A percentile compares a stretch with the other conserved stretches of the same genome.
Conservation (phyloP, 2,329 filamentous ascomycete genomes). For the Berkeleyomyces basicola region DNA sequence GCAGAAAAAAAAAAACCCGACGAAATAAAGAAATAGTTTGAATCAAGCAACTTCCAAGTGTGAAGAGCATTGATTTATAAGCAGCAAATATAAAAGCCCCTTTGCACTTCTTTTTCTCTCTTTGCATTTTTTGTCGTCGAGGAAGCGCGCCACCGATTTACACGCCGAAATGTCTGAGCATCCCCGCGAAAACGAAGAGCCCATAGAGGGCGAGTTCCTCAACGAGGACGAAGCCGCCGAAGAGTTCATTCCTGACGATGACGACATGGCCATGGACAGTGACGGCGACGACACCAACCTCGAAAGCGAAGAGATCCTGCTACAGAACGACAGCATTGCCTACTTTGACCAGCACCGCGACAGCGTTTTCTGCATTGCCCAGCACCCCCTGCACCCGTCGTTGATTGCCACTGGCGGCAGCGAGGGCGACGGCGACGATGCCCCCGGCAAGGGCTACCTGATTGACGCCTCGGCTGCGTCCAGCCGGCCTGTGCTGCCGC, state of each 20-base stretch:
- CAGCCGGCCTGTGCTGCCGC: slow-evolving; percentile 52
- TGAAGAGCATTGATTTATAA: background rate
- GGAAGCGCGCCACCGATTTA: background rate
- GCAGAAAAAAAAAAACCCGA: background rate
- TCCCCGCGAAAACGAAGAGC: slow-evolving; percentile 4
- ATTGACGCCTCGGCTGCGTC: slow-evolving; percentile 55
- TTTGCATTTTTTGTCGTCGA: background rate
- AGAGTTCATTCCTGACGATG: slow-evolving; percentile 19
- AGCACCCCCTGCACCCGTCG: slow-evolving; percentile 63
- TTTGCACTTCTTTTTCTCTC: background rate
- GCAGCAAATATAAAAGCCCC: background rate
- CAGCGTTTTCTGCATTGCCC: slow-evolving; percentile 86
- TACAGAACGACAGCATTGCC: slow-evolving; percentile 83
- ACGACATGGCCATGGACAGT: slow-evolving; percentile 68
- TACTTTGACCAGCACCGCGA: slow-evolving; percentile 86
- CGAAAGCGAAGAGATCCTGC: slow-evolving; percentile 43
- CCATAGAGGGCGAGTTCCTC: slow-evolving; percentile 12
- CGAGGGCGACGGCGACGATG: slow-evolving; percentile 40
- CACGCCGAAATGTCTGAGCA: slow-evolving; percentile 7
- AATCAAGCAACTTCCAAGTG: background rate
- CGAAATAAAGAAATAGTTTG: background rate
- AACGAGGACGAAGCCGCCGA: slow-evolving; percentile 15
- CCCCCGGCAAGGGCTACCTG: slow-evolving; percentile 67
- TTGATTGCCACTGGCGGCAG: slow-evolving; percentile 77
- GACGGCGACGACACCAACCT: slow-evolving; percentile 33